phyloP scores from a whole-genome alignment of 1,284 basidiomycete species.

The Cutaneotrichosporon mucoides region DNA sequence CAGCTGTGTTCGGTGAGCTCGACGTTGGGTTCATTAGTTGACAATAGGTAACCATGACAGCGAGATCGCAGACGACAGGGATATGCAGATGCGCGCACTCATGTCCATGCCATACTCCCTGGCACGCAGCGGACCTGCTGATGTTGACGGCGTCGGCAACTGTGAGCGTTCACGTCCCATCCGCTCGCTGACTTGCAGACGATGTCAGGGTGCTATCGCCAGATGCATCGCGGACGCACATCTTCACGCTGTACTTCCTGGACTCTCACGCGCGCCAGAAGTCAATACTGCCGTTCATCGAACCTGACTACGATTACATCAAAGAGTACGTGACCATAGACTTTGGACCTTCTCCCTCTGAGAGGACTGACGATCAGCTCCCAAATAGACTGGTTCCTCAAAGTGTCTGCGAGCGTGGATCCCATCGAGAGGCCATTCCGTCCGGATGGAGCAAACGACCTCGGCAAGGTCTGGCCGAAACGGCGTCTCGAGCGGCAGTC shows the following conservation, averaged over 20 bases:
- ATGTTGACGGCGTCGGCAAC: slow-evolving; percentile 80
- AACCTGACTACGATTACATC: slow-evolving; percentile 69
- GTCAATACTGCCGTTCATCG: slow-evolving; percentile 50
- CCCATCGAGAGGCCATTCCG: slow-evolving; percentile 73
- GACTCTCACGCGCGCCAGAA: slow-evolving; percentile 76
- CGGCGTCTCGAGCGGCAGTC: slow-evolving; percentile 22
- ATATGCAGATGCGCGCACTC: slow-evolving; percentile 65
- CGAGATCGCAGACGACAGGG: slow-evolving; percentile 58
- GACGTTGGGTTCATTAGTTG: slow-evolving; percentile 12
- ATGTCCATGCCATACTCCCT: slow-evolving; percentile 78
- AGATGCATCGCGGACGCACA: slow-evolving; percentile 71
- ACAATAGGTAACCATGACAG: slow-evolving; percentile 77
- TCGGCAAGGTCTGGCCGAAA: slow-evolving; percentile 59
- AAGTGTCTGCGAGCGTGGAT: slow-evolving; percentile 65
- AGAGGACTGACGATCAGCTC: slow-evolving; percentile 30
- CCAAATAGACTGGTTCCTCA: slow-evolving; percentile 83
- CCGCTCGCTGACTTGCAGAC: slow-evolving; percentile 53
- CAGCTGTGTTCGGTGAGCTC: slow-evolving; percentile 64
- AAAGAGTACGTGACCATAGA: slow-evolving; percentile 44
- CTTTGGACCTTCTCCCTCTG: background rate
- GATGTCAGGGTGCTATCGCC: slow-evolving; percentile 42
- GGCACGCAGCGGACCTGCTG: slow-evolving; percentile 69
- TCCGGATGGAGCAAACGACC: slow-evolving; percentile 66
- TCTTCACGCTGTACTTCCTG: slow-evolving; percentile 87
- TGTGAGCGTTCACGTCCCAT: slow-evolving; percentile 51